Conservation (phyloP, 2,329 filamentous ascomycete genomes). For the Fusarium nodosum region DNA sequence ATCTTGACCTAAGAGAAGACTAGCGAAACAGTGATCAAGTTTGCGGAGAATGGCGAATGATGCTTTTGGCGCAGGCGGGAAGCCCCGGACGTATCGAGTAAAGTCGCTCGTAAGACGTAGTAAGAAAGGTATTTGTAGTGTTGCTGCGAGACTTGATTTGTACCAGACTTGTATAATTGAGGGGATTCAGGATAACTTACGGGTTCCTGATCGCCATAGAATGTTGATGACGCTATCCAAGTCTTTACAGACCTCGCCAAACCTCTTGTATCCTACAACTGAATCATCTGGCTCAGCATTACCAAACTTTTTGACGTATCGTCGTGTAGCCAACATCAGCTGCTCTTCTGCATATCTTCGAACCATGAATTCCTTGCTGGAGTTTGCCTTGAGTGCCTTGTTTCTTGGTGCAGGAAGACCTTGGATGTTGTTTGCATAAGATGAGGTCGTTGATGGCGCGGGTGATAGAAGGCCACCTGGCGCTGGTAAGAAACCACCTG, state of each 20-base stretch:
- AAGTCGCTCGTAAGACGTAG: constrained; percentile 82
- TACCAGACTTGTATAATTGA: no score
- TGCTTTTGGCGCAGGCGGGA: constrained; percentile 70
- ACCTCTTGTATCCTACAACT: constrained; percentile 68
- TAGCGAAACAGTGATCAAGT: constrained; percentile 86
- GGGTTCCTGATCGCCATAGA: constrained; percentile 88
- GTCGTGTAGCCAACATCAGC: constrained; percentile 67
- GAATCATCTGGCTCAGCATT: constrained; percentile 61
- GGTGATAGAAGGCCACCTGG: constrained; percentile 65
- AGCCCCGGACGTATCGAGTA: constrained; percentile 78
- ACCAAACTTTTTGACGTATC: constrained; percentile 72
- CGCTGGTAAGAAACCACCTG: constrained; percentile 67
- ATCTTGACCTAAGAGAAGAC: constrained; percentile 77
- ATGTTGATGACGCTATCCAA: constrained; percentile 82
- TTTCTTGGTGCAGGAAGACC: constrained; percentile 69
- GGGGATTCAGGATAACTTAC: constrained; percentile 63
- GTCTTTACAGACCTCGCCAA: constrained; percentile 79
- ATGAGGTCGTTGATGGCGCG: constrained; percentile 64
- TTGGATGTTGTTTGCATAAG: constrained; percentile 54
- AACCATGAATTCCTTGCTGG: constrained; percentile 71
- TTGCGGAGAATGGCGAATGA: constrained; percentile 81
- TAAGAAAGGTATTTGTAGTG: constrained; percentile 84
- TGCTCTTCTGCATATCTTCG: constrained; percentile 69
- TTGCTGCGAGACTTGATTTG: constrained; percentile 35
- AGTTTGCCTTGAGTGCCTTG: constrained; percentile 67